phyloP scores from a whole-genome alignment of 2,329 filamentous ascomycete species.

The Nannizziopsis arthrosporioides region DNA sequence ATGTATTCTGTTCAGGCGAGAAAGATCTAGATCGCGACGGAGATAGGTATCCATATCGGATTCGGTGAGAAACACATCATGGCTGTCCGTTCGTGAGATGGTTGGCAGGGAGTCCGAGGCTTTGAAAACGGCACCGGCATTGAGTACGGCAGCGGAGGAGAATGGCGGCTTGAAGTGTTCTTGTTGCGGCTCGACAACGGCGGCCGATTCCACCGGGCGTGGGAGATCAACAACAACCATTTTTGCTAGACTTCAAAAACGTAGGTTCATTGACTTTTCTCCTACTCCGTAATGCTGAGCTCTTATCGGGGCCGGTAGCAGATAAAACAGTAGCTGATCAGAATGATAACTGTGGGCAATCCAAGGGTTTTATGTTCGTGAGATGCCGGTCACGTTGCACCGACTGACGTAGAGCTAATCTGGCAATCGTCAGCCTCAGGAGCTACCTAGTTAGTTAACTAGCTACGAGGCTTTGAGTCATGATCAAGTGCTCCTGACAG shows the following conservation, averaged over 20 bases:
- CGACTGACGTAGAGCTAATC: no score
- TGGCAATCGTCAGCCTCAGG: no score
- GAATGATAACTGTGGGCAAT: no score
- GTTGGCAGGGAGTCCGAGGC: slow-evolving; percentile 9
- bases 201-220: background rate
- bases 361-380: no score
- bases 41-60: slow-evolving; percentile 11
- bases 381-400: no score
- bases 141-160: background rate
- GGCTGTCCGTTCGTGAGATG: slow-evolving; percentile 6
- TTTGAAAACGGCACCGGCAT: background rate
- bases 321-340: no score
- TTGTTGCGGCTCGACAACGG: background rate
- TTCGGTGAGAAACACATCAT: slow-evolving; percentile 10
- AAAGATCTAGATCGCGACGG: slow-evolving; percentile 10
- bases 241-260: background rate
- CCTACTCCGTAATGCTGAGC: background rate
- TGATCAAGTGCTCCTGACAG: no score
- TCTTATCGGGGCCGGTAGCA: no score
- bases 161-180: background rate
- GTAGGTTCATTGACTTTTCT: background rate
- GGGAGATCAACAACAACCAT: background rate
- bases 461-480: no score
- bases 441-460: no score
- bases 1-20: slow-evolving; percentile 19